Percentiles rank a stretch among this genome's conserved stretches.
Evolutionary conservation across 139 green algal genomes (phyloP).

Genomic region (Coelastrella sp.): DNA sequence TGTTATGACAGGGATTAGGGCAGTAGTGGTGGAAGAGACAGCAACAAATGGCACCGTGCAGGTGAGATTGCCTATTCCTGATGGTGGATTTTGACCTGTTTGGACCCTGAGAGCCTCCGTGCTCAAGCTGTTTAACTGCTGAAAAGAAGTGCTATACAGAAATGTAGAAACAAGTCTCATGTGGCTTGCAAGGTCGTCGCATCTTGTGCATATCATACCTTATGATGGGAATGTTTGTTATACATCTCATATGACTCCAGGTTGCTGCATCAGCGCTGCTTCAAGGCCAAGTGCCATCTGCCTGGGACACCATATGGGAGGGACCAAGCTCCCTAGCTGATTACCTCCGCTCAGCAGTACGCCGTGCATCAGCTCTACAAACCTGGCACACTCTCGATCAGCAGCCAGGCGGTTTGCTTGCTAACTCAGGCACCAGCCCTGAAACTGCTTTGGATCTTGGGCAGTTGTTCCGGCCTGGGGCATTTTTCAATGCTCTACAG

Average conservation of each 20-base stretch:
- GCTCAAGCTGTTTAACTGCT: too few species aligned
- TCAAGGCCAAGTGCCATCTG: conserved; percentile 60
- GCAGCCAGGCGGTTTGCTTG: conserved; percentile 37
- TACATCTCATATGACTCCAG: conserved; percentile 39
- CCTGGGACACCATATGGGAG: conserved; percentile 76
- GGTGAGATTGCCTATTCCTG: too few species aligned
- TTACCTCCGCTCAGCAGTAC: conserved; percentile 69
- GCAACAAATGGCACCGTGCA: conserved; percentile 57
- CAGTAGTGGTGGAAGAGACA: conserved; percentile 60
- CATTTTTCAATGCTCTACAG: conserved; percentile 81
- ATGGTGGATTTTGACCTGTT: too few species aligned
- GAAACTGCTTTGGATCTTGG: conserved; percentile 59
- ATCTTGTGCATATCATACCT: background rate
- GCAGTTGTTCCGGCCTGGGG: conserved; percentile 71
- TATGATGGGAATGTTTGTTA: background rate
- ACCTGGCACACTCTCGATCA: conserved; percentile 19
- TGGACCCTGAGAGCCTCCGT: too few species aligned
- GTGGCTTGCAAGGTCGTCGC: too few species aligned
- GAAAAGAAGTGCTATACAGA: too few species aligned
- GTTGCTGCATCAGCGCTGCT: conserved; percentile 60
- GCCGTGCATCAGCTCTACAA: background rate
- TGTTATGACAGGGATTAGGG: conserved; percentile 54
- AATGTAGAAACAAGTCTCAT: too few species aligned
- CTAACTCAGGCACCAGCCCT: conserved; percentile 24
- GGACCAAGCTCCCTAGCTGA: conserved; percentile 64